These are phyloP conservation scores for Lolium perenne DNA, from an alignment of 176 grass and related monocot genomes.

Conservation along the genomic window DNA sequence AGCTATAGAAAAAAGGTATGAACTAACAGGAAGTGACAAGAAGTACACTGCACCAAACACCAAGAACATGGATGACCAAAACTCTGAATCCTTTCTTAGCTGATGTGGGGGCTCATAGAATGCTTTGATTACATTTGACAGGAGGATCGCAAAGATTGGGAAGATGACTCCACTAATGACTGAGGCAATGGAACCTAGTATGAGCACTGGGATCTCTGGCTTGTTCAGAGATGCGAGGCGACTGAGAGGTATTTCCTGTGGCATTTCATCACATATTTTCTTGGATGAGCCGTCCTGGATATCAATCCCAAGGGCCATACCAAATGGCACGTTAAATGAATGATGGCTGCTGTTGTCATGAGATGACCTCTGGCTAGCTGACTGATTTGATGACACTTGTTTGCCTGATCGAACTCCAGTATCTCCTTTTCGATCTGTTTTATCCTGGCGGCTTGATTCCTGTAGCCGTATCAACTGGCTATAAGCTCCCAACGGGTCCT, in stretches of 20 bases:
- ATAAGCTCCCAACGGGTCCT: conserved; percentile 72
- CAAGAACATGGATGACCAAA: conserved; percentile 87
- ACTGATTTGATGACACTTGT: conserved; percentile 35
- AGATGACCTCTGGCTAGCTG: conserved; percentile 52
- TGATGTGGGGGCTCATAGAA: conserved; percentile 62
- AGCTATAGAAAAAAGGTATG: conserved; percentile 74
- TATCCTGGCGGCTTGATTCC: conserved; percentile 56
- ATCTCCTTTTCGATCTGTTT: conserved; percentile 45
- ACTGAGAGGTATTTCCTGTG: conserved; percentile 57
- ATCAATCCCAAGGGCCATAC: conserved; percentile 50
- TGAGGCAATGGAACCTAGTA: conserved; percentile 74
- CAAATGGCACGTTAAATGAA: conserved; percentile 53
- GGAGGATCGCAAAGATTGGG: conserved; percentile 69
- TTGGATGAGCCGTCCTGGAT: conserved; percentile 41
- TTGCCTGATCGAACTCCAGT: conserved; percentile 50
- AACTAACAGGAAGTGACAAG: conserved; percentile 60
- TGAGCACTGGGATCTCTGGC: conserved; percentile 69
- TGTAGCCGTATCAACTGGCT: conserved; percentile 70
- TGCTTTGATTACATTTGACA: conserved; percentile 73
- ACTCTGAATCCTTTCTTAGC: conserved; percentile 67
- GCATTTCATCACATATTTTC: conserved; percentile 38
- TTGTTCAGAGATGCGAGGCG: conserved; percentile 73
- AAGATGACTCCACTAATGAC: conserved; percentile 71
- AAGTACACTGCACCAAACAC: conserved; percentile 67
- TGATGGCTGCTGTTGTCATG: conserved; percentile 48